A percentile compares a stretch with the other conserved stretches of the same genome.
These are phyloP conservation scores for Melanopsichium pennsylvanicum DNA, from an alignment of 1,284 basidiomycete species.

Conservation along the genomic window DNA sequence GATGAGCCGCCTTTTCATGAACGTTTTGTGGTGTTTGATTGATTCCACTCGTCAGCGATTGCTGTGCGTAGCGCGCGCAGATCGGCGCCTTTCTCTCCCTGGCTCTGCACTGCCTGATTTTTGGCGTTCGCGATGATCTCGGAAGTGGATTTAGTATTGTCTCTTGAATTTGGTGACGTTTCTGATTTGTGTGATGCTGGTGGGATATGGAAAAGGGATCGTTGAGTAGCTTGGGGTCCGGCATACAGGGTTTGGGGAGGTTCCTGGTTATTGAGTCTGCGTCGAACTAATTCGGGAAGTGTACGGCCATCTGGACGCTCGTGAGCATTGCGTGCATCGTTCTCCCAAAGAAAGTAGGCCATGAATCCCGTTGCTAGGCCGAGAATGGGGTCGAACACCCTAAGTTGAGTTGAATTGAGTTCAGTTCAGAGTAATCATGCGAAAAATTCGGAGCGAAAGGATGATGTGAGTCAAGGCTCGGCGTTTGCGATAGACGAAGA, in stretches of 20 bases:
- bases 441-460: background rate
- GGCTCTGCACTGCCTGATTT: conserved; percentile 11
- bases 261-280: conserved; percentile 27
- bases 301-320: conserved; percentile 49
- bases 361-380: conserved; percentile 58
- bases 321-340: conserved; percentile 52
- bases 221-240: conserved; percentile 20
- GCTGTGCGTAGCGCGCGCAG: conserved; percentile 25
- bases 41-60: conserved; percentile 36
- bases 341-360: conserved; percentile 63
- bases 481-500: background rate
- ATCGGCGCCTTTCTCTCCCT: conserved; percentile 20
- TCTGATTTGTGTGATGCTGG: conserved; percentile 17
- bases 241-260: conserved; percentile 24
- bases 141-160: conserved; percentile 5
- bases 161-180: background rate
- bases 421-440: no score
- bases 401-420: no score
- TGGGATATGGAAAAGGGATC: conserved; percentile 37
- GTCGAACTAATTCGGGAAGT: conserved; percentile 46
- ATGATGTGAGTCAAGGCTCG: no score
- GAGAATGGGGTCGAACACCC: conserved; percentile 54
- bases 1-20: background rate
- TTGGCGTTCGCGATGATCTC: conserved; percentile 23
- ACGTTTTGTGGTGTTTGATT: conserved; percentile 8